A percentile compares a stretch with the other conserved stretches of the same genome.
These are phyloP conservation scores for Trichosporon sp. DNA, from an alignment of 1,284 basidiomycete genomes.

Conservation along the genomic window DNA sequence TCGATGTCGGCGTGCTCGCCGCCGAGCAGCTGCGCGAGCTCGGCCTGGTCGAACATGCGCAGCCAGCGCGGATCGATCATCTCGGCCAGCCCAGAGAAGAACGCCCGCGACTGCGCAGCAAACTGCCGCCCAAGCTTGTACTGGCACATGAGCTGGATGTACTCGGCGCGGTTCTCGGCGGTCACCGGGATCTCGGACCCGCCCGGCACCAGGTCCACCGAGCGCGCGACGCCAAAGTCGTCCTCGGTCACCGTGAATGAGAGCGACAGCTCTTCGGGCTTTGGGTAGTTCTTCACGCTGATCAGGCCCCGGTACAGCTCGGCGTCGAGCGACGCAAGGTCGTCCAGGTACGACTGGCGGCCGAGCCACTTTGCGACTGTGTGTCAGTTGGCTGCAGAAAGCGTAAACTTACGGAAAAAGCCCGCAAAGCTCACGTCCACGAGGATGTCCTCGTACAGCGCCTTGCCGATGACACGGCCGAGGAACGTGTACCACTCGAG, in stretches of 20 bases:
- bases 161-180: constrained; percentile 78
- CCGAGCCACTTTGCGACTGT: constrained; percentile 70
- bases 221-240: constrained; percentile 79
- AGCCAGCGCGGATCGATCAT: constrained; percentile 88
- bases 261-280: constrained; percentile 85
- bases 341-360: constrained; percentile 81
- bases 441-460: constrained; percentile 92
- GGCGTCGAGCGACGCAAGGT: constrained; percentile 82
- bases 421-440: constrained; percentile 93
- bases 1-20: constrained; percentile 79
- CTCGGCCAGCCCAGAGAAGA: constrained; percentile 67
- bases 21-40: constrained; percentile 77
- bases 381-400: background rate
- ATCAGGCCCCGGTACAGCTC: constrained; percentile 85
- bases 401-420: constrained; percentile 64
- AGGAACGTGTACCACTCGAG: constrained; percentile 93
- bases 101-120: constrained; percentile 70
- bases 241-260: constrained; percentile 88
- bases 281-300: constrained; percentile 79
- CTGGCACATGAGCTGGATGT: constrained; percentile 86
- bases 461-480: constrained; percentile 89
- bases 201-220: constrained; percentile 74
- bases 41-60: constrained; percentile 91
- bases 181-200: constrained; percentile 85
- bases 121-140: constrained; percentile 88